A percentile compares a stretch with the other conserved stretches of the same genome.
These are phyloP conservation scores for Euptelea pleiosperma DNA, from an alignment of 164 flowering plant genomes.

Conservation along the genomic window DNA sequence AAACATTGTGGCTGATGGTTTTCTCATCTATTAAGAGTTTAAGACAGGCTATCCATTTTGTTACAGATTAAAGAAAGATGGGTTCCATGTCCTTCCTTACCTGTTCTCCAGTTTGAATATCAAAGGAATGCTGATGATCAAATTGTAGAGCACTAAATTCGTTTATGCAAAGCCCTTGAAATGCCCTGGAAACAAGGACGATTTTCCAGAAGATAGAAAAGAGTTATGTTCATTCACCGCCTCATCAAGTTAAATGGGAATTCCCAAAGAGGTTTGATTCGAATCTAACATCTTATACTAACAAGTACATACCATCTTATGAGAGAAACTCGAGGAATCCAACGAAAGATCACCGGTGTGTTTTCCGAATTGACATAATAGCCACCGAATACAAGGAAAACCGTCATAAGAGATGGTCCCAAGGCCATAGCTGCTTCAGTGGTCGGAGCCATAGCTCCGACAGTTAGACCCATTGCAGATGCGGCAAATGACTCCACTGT, in stretches of 20 bases:
- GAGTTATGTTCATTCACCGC: background rate
- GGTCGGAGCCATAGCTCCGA: slow-evolving; percentile 95
- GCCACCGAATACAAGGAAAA: slow-evolving; percentile 97
- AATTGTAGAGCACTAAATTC: slow-evolving; percentile 83
- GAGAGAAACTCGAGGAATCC: slow-evolving; percentile 92
- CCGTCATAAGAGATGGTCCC: slow-evolving; percentile 99
- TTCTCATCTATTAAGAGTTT: background rate
- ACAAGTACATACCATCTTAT: slow-evolving; percentile 69
- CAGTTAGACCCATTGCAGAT: slow-evolving; percentile 98
- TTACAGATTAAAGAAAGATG: background rate
- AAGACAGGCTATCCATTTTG: slow-evolving; percentile 2
- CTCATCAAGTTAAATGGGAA: background rate
- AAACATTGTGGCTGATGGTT: background rate
- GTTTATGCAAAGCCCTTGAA: slow-evolving; percentile 95
- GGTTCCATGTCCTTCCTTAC: slow-evolving; percentile 30
- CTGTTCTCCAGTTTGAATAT: slow-evolving; percentile 92
- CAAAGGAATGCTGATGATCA: slow-evolving; percentile 74
- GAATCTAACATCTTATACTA: background rate
- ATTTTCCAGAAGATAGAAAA: background rate
- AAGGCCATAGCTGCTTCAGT: slow-evolving; percentile 97
- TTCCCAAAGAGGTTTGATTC: background rate
- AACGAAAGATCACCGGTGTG: slow-evolving; percentile 86
- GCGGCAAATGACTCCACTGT: slow-evolving; percentile 95
- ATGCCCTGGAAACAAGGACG: slow-evolving; percentile 62
- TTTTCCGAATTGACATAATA: slow-evolving; percentile 88